Evolutionary conservation across 495 filamentous ascomycete species (phyloP), one percentile per base, ranked within the genome.

Genomic region (Penicillium argentinense): DNA sequence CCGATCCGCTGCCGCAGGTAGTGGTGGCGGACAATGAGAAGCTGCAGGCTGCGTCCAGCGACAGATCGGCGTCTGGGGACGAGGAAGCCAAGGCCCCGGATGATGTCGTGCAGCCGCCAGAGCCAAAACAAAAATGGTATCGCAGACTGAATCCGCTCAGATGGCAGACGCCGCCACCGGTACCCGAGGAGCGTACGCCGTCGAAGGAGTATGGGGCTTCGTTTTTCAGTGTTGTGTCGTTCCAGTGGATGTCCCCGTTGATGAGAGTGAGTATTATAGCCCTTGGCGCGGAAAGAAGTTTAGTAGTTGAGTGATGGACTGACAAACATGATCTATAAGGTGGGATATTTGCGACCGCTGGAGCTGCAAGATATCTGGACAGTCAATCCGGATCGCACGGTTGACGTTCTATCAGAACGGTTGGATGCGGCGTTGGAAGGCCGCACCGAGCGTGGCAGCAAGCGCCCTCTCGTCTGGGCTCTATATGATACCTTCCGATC

Each of bases 321-420:
- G 9, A 44, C 42, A 24, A 9, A 36, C n/a, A n/a, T 30, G 16
- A 37, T 39, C 14, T 4, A 14, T n/a, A 12, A 57, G 57, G 59
- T 64, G 4, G 92, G 92, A 13, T 97, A 96, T 63, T 80, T 89
- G 57, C 84, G 92, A 8, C 82, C 84, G 9, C 77, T 97, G 5
- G 88, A 96, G 53, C 67, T 83, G 26, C 85, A 85, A 59, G 92
- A 97, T 60, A 82, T 97, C 45, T 96, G 91, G 83, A 73, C 72
- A 1, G 86, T 97, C 37, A 96, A 95, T 52, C 91, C 91, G 0
- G 62, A 86, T 44, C 77, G 92, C 29, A 72, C 79, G n/a, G 83
- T 86, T 28, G 79, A 88, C 17, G 62, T 80, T 4, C 59, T 96
- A 57, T 80, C 85, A 8, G 61, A 63, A 6, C 86, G 79, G 55